Evolutionary conservation across 192 early-diverging fungal genomes (phyloP), one percentile per base, ranked within the genome.

Genomic region (Coemansia sp.): DNA sequence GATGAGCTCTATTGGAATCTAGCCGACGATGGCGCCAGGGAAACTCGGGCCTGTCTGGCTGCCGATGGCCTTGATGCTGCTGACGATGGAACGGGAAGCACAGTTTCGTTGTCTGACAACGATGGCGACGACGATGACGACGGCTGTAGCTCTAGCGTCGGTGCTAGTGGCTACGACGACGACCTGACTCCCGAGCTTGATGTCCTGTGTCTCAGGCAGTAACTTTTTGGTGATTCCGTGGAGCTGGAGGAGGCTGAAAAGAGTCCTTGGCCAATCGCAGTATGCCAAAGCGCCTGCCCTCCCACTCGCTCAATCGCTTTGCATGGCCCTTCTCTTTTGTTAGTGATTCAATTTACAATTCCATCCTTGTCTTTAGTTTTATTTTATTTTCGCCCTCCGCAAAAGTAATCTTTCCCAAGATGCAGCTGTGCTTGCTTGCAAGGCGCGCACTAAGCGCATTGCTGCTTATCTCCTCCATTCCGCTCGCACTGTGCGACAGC

Each of bases 341-440:
- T 11, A 24, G 22, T 14, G n/a, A 17, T n/a, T 32, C 53, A 56
- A 32, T 17, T 56, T 15, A n/a, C n/a, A n/a, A n/a, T n/a, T n/a
- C n/a, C n/a, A n/a, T n/a, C n/a, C n/a, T n/a, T n/a, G n/a, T n/a
- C n/a, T n/a, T n/a, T n/a, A n/a, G n/a, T n/a, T n/a, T n/a, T n/a
- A n/a, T n/a, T n/a, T n/a, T n/a, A n/a, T n/a, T n/a, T n/a, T n/a
- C n/a, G n/a, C n/a, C n/a, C n/a, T n/a, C n/a, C n/a, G n/a, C n/a
- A n/a, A n/a, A 29, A 27, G 20, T 41, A 35, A 5, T 29, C 46
- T 39, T 39, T 24, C 3, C 9, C 12, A 62, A 35, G 36, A 70
- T 76, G 79, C 51, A 54, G 27, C 60, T 81, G 49, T 64, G 73
- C 38, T 69, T 70, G n/a, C 58, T 81, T 65, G 66, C 62, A 32